phyloP scores from a whole-genome alignment of 768 basidiomycete species.

The Kwoniella bestiolae region DNA sequence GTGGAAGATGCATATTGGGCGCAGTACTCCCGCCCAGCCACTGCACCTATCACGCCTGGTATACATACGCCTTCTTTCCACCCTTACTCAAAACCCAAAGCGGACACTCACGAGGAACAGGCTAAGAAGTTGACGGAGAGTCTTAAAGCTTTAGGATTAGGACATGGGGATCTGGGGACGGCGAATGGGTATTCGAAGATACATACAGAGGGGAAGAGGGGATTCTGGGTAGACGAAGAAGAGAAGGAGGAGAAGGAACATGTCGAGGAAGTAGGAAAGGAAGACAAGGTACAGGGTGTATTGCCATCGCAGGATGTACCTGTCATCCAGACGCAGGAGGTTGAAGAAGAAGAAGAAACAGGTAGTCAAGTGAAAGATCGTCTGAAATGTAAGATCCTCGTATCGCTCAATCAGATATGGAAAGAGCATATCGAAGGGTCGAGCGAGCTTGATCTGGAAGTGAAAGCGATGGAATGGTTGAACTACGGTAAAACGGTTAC shows the following conservation, averaged over 20 bases:
- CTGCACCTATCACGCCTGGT: slow-evolving; percentile 22
- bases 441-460: slow-evolving; percentile 11
- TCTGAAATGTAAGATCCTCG: slow-evolving; percentile 13
- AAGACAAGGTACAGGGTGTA: not conserved
- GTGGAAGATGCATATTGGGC: slow-evolving; percentile 30
- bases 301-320: not conserved
- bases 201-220: not conserved
- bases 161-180: not conserved
- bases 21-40: slow-evolving; percentile 21
- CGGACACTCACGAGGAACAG: slow-evolving; percentile 2
- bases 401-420: slow-evolving; percentile 15
- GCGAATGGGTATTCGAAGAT: slow-evolving; percentile 3
- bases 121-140: slow-evolving; percentile 16
- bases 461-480: slow-evolving; percentile 20
- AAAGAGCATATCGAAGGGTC: slow-evolving; percentile 5
- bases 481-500: slow-evolving; percentile 1
- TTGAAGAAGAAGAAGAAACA: slow-evolving; percentile 5
- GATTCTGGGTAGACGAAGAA: not conserved
- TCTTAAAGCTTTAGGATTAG: slow-evolving; percentile 9
- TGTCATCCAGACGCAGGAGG: not conserved
- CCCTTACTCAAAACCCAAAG: not conserved
- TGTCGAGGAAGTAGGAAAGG: not conserved
- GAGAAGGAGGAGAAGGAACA: not conserved
- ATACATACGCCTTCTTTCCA: slow-evolving; percentile 6
- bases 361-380: slow-evolving; percentile 14